These are phyloP conservation scores for Cutaneotrichosporon cyanovorans DNA, from an alignment of 1,284 basidiomycete genomes.

Conservation along the genomic window DNA sequence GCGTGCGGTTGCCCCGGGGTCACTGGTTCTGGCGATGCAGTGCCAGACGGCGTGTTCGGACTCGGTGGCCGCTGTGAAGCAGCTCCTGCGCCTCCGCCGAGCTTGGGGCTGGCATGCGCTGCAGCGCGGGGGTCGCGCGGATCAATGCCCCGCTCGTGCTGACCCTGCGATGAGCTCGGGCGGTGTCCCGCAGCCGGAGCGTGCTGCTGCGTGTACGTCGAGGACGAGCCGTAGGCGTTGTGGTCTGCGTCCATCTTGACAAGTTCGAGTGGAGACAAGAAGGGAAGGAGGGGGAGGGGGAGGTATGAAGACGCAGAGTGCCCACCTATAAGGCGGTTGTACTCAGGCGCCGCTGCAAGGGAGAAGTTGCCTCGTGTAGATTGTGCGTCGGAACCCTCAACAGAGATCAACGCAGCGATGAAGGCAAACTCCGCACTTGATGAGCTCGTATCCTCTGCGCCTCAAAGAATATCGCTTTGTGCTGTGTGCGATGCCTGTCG, in stretches of 20 bases:
- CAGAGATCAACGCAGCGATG: too few relatives aligned
- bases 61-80: constrained; percentile 7
- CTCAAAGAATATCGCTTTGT: too few relatives aligned
- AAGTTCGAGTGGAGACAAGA: background rate
- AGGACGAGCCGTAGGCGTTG: constrained; percentile 11
- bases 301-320: too few relatives aligned
- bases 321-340: too few relatives aligned
- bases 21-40: background rate
- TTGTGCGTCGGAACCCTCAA: too few relatives aligned
- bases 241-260: constrained; percentile 16
- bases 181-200: constrained; percentile 8
- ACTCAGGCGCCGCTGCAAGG: too few relatives aligned
- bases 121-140: constrained; percentile 8
- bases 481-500: too few relatives aligned
- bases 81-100: background rate
- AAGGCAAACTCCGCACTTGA: too few relatives aligned
- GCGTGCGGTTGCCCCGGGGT: constrained; percentile 8
- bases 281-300: too few relatives aligned
- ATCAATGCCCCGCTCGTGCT: background rate
- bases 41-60: constrained; percentile 13
- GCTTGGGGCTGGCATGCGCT: constrained; percentile 8
- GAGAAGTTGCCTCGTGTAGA: too few relatives aligned
- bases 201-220: constrained; percentile 9
- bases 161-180: constrained; percentile 6
- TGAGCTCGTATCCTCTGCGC: too few relatives aligned